Evolutionary conservation across 73 alveolate genomes (phyloP), one percentile per base, ranked within the genome.

Genomic region (Uronychia binucleata): DNA sequence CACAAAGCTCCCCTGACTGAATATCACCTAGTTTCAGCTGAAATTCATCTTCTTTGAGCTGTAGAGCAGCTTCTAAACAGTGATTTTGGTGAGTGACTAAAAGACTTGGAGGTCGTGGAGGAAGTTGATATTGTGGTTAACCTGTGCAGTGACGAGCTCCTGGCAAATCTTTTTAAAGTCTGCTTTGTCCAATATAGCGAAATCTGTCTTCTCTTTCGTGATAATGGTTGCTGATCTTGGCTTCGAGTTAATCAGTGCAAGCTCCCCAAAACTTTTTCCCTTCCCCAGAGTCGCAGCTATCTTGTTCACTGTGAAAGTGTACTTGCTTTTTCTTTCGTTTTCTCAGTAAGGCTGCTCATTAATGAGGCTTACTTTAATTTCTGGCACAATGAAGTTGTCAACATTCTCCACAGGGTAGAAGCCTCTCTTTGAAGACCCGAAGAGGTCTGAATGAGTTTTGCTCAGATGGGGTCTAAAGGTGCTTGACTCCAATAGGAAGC

Each of bases 261-360:
- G 80, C 34, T 74, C 80, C 31, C 80, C 80, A 74, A 74, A 74
- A 28, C 57, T 28, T 74, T 8, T 30, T 25, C 80, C 80, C 57
- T 74, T n/a, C 5, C 26, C 26, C 19, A 28, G 25, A 74, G 5
- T 74, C 5, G 34, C 57, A 8, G 25, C 80, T 25, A 28, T n/a
- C 25, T 74, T 74, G 80, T 28, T 28, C 26, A 30, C 34, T 11
- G 34, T 74, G n/a, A 74, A 11, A 8, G 13, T n/a, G 25, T 74
- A 28, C 57, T 74, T 74, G 34, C 80, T 28, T n/a, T 74, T 28
- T 28, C 25, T 74, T 74, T 46, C 67, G 5, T 19, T 19, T 46
- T 46, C 67, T 46, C 67, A 11, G 67, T 46, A 46, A 46, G 67
- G 67, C 67, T 46, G 19, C 5, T 46, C 5, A 11, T 46, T 11